Conservation (phyloP, 768 basidiomycete species). For the Boletus speciosus region DNA sequence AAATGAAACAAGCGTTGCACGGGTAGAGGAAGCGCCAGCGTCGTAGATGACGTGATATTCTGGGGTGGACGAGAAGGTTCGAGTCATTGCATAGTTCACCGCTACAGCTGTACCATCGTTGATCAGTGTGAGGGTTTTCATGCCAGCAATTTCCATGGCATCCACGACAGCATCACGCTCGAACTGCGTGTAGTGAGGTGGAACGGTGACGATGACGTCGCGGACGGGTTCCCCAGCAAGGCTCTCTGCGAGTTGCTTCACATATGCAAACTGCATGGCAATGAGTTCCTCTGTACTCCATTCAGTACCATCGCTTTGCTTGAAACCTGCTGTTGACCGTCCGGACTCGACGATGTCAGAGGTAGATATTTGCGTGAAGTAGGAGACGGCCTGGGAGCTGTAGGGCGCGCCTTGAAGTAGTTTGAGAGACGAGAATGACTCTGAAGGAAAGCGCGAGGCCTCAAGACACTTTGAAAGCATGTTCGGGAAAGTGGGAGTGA, state of each 20-base stretch:
- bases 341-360: conserved; percentile 50
- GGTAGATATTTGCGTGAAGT: conserved; percentile 54
- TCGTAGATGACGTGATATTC: conserved; percentile 94
- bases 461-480: conserved; percentile 29
- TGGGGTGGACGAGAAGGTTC: conserved; percentile 66
- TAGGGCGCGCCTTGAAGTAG: conserved; percentile 71
- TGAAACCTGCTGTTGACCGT: conserved; percentile 59
- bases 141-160: conserved; percentile 87
- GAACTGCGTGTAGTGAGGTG: conserved; percentile 84
- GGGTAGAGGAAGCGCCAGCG: conserved; percentile 80
- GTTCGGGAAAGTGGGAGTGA: not conserved
- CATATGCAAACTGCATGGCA: conserved; percentile 90
- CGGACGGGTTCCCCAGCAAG: conserved; percentile 71
- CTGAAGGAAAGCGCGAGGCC: conserved; percentile 89
- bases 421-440: conserved; percentile 85
- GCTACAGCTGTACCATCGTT: conserved; percentile 96
- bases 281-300: conserved; percentile 90
- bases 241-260: conserved; percentile 82
- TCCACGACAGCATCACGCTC: conserved; percentile 91
- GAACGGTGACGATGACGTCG: conserved; percentile 88
- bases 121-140: conserved; percentile 78
- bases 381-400: conserved; percentile 55
- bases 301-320: conserved; percentile 57
- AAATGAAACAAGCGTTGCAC: conserved; percentile 76
- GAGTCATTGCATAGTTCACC: conserved; percentile 97